These are phyloP conservation scores for Heritiera littoralis DNA, from an alignment of 345 rosid genomes.

Conservation along the genomic window DNA sequence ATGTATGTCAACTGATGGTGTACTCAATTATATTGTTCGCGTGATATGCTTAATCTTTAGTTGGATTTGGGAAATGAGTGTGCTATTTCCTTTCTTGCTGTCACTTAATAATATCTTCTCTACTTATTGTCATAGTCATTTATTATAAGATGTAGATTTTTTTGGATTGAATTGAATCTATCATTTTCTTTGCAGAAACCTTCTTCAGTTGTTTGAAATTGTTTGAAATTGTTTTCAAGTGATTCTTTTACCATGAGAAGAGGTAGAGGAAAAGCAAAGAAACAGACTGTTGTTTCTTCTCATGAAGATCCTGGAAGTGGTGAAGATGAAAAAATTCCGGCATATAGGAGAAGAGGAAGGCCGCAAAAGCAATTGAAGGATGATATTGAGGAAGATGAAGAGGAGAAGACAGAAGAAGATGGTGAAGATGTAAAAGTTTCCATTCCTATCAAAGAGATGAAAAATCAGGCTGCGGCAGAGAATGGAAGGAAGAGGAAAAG, in stretches of 20 bases:
- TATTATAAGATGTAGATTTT: background rate
- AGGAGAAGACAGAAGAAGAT: conserved; percentile 44
- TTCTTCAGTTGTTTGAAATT: conserved; percentile 11
- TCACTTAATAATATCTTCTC: background rate
- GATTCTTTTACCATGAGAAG: conserved; percentile 43
- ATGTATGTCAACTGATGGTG: background rate
- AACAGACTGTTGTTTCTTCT: conserved; percentile 44
- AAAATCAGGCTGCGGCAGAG: conserved; percentile 36
- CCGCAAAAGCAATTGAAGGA: conserved; percentile 61
- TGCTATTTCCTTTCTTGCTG: background rate
- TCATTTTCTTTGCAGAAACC: conserved; percentile 25
- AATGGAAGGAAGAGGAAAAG: conserved; percentile 62
- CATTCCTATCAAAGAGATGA: conserved; percentile 39
- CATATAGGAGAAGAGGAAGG: conserved; percentile 66
- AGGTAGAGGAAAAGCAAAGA: conserved; percentile 79
- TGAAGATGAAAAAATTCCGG: conserved; percentile 64
- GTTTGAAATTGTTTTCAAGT: background rate
- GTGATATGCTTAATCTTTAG: background rate
- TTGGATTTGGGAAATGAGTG: background rate
- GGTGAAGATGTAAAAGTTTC: conserved; percentile 40
- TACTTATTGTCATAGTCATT: background rate
- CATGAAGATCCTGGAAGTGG: conserved; percentile 55
- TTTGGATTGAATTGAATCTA: conserved; percentile 11
- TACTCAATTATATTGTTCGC: background rate
- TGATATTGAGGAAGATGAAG: conserved; percentile 42